Evolutionary conservation across 257 asterid genomes (phyloP).

Genomic region (Paraleonurus japonicus): DNA sequence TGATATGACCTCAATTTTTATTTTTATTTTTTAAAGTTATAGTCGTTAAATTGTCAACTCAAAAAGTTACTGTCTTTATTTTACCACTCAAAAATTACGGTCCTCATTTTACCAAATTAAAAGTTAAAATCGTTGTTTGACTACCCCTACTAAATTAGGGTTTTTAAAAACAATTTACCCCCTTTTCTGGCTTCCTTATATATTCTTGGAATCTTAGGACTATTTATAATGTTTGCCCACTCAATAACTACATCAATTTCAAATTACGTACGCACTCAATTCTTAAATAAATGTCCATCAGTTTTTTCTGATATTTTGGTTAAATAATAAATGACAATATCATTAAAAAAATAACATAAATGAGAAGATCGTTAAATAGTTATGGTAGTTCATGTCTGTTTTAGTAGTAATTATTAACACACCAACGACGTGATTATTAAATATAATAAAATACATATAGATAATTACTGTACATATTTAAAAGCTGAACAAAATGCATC

Average conservation of each 20-base stretch:
- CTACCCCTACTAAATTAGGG: no score
- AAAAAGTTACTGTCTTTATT: no score
- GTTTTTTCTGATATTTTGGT: constrained; percentile 17
- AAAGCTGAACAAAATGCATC: background rate
- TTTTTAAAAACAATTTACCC: no score
- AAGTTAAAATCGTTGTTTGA: no score
- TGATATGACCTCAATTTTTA: no score
- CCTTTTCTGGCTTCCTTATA: background rate
- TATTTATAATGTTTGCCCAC: background rate
- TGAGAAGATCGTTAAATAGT: background rate
- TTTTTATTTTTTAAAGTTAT: no score
- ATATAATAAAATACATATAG: no score
- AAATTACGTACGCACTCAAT: background rate
- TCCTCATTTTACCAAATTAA: no score
- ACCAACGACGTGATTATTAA: background rate
- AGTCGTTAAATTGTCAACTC: no score
- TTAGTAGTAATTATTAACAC: background rate
- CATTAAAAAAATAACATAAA: background rate
- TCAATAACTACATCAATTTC: constrained; percentile 6
- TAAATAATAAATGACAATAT: constrained; percentile 12
- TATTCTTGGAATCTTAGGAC: constrained; percentile 1
- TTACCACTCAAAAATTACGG: no score
- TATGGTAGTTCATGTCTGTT: background rate
- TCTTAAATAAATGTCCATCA: background rate
- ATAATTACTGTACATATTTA: no score